Conservation (phyloP, 306 rosid species). For the Acacia melanoxylon region DNA sequence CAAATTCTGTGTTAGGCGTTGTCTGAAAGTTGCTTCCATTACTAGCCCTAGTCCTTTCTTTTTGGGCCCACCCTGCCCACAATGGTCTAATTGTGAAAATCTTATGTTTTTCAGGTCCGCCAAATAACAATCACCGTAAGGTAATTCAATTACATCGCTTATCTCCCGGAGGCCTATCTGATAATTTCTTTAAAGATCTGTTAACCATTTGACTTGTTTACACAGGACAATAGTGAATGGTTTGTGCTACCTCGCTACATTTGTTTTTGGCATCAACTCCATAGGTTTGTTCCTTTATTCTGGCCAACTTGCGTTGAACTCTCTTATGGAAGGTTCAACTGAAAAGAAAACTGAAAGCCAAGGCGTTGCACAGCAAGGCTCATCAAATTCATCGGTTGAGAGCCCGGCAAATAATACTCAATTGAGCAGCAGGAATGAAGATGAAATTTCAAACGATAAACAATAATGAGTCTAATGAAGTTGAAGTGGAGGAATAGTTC, state of each 20-base stretch:
- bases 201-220: slow-evolving; percentile 24
- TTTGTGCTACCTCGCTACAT: slow-evolving; percentile 88
- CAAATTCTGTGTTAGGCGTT: slow-evolving; percentile 18
- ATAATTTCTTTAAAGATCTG: slow-evolving; percentile 25
- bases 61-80: not conserved
- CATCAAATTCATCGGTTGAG: slow-evolving; percentile 46
- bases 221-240: slow-evolving; percentile 89
- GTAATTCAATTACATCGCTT: slow-evolving; percentile 44
- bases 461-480: slow-evolving; percentile 34
- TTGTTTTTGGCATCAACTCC: slow-evolving; percentile 80
- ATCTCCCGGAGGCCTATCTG: not conserved
- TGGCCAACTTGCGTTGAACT: slow-evolving; percentile 75
- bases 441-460: slow-evolving; percentile 57
- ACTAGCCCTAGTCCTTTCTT: not conserved
- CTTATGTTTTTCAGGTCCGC: slow-evolving; percentile 65
- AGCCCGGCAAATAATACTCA: slow-evolving; percentile 41
- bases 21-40: not conserved
- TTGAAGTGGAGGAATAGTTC: slow-evolving; percentile 33
- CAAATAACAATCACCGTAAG: slow-evolving; percentile 89
- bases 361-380: slow-evolving; percentile 45
- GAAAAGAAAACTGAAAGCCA: slow-evolving; percentile 45
- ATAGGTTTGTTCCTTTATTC: slow-evolving; percentile 83
- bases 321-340: slow-evolving; percentile 50
- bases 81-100: slow-evolving; percentile 26
- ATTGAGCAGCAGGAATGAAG: slow-evolving; percentile 47